Base-by-base conservation (phyloP, 192 early-diverging fungal species). In the Cetraspora pellucida region DNA sequence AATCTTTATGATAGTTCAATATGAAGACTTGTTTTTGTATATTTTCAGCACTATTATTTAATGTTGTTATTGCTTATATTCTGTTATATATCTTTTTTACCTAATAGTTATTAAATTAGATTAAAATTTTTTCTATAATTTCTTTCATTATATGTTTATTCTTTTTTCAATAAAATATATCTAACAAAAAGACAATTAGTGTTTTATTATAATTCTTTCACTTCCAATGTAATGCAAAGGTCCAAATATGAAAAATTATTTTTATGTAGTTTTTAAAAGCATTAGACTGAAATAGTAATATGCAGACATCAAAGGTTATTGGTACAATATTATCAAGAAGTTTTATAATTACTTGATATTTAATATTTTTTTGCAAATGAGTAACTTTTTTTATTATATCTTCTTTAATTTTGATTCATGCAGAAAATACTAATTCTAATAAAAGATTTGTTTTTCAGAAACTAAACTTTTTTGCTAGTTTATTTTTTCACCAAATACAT, bases 131-230 rank as follows among this genome's bases (percentile, higher is more conserved):
- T 37, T 37, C 31, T 37, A 37, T 37, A 37, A 5, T 5, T 37
- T 37, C 31, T 37, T 37, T 37, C 5, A 37, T 37, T 37, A 5
- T 1, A 37, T 37, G 31, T 37, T 5, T 5, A 37, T 5, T 37
- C 31, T 37, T 37, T 37, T 37, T 37, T 37, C 31, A 37, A 37
- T 37, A 37, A 37, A 37, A 37, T 37, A 37, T 1, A 37, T 37
- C 31, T 37, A 5, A 52, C 13, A 70, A 27, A 70, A 70, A 70
- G 7, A 6, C 1, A 8, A 50, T 13, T n/a, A 46, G 46, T 1
- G 68, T 46, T 21, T 70, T 70, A 52, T 70, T 70, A 50, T 50
- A 52, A 30, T 70, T 70, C 21, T 52, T 70, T 23, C 31, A 8
- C 47, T 70, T 70, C 44, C 44, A 70, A 10, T 45, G 14, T 17